A percentile compares a stretch with the other conserved stretches of the same genome.
These are phyloP conservation scores for Casuarina cunninghamiana DNA, from an alignment of 306 rosid genomes.

Conservation along the genomic window DNA sequence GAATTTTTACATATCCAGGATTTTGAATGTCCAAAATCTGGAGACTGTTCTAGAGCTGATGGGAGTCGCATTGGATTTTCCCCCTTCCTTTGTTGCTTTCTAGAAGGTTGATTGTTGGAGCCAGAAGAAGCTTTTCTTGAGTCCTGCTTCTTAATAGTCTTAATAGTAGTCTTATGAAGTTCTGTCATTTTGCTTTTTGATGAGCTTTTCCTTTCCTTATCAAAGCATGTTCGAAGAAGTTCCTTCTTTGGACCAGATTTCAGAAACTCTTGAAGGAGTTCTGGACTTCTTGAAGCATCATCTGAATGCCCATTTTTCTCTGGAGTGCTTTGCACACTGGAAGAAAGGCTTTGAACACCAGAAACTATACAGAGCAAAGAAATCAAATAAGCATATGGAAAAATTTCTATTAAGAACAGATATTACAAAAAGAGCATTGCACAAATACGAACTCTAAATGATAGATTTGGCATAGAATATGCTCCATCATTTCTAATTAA, in stretches of 20 bases:
- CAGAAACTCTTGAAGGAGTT: constrained; percentile 71
- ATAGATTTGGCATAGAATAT: too few relatives aligned
- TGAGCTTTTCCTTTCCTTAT: constrained; percentile 62
- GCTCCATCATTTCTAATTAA: too few relatives aligned
- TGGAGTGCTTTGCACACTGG: constrained; percentile 81
- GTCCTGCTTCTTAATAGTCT: constrained; percentile 75
- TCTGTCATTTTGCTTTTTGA: constrained; percentile 61
- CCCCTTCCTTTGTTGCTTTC: constrained; percentile 83
- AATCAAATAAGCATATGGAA: constrained; percentile 30
- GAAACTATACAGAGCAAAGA: constrained; percentile 49
- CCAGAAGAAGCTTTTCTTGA: constrained; percentile 58
- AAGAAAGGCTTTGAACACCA: constrained; percentile 78
- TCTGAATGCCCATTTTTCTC: constrained; percentile 77
- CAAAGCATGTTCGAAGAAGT: constrained; percentile 53
- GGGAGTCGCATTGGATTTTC: constrained; percentile 76
- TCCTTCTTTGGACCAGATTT: constrained; percentile 78
- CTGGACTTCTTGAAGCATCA: constrained; percentile 75
- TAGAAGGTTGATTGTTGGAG: constrained; percentile 54
- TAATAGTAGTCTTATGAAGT: constrained; percentile 50
- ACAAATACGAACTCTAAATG: neutral
- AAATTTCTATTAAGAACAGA: constrained; percentile 19
- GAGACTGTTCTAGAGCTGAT: constrained; percentile 59
- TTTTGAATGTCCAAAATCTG: constrained; percentile 63
- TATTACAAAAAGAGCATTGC: constrained; percentile 6
- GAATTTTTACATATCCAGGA: constrained; percentile 97